Evolutionary conservation across 2,329 filamentous ascomycete genomes (phyloP), one percentile per base, ranked within the genome.

Genomic region (Pseudocercospora pini-densiflorae): DNA sequence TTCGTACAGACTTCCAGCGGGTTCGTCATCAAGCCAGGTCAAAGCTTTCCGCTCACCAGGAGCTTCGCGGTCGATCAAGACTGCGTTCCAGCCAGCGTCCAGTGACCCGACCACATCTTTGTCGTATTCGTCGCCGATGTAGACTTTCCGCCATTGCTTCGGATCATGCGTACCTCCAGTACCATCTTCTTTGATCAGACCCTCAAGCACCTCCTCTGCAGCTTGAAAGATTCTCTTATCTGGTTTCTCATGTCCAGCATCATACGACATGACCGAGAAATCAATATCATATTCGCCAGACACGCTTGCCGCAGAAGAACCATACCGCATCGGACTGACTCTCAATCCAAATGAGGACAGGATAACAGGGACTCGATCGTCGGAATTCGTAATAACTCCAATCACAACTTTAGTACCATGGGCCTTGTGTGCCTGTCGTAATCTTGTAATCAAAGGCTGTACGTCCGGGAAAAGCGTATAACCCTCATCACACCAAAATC

Each of bases 331-430:
- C 0, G 80, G 78, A 61, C 79, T 81, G 2, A 89, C 79, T 2
- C 73, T 75, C 29, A 90, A 71, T 0, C 85, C 86, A 4, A 89
- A 77, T 0, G 85, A 86, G 0, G 80, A 76, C 3, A 90, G 75
- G 23, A 90, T 81, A 27, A 76, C 76, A 0, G 84, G 82, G 0
- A 89, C 85, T n/a, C 88, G 81, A 72, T 86, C 82, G 70, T 90
- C 88, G 0, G 87, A 89, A 73, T 90, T 90, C 10, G 87, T 87
- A 59, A 90, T 82, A 5, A 90, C 79, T 27, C 87, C 88, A 5
- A 88, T 77, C 1, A 87, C 77, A n/a, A 77, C 64, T 7, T 68
- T 61, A 6, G 68, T 64, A 10, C 68, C 47, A 0, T 45, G 59
- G n/a, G 57, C 62, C 27, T 59, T 54, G 9, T 71, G 69, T 2